Conservation (phyloP, 129 eudicot species). For the Flaveria ramosissima region DNA sequence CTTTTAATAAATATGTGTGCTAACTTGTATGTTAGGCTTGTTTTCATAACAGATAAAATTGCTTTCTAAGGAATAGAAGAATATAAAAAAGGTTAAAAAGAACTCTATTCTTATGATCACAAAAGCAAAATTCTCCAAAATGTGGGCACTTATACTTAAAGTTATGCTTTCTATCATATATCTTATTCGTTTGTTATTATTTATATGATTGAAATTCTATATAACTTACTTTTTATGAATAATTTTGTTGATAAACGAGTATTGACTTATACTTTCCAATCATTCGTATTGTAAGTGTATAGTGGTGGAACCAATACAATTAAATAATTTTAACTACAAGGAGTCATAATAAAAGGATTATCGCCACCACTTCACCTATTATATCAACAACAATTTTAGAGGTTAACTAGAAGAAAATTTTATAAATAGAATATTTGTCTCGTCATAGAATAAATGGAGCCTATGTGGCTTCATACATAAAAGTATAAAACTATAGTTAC, state of each 20-base stretch:
- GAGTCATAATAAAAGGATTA: too few species aligned
- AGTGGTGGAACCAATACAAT: too few species aligned
- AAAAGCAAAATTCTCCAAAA: constrained; percentile 22
- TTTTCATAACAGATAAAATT: not conserved
- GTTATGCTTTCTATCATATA: constrained; percentile 11
- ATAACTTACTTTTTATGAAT: not conserved
- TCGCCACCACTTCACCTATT: too few species aligned
- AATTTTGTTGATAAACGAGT: not conserved
- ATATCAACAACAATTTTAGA: too few species aligned
- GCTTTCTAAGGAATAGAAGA: constrained; percentile 12
- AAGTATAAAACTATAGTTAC: too few species aligned
- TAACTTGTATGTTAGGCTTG: not conserved
- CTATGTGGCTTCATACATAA: too few species aligned
- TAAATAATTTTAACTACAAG: too few species aligned
- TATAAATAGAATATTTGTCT: too few species aligned
- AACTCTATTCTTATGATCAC: constrained; percentile 30
- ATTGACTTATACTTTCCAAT: not conserved
- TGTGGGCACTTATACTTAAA: not conserved
- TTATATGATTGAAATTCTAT: not conserved
- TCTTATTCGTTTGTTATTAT: not conserved
- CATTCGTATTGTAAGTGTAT: too few species aligned
- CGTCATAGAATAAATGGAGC: too few species aligned
- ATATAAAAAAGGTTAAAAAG: constrained; percentile 20
- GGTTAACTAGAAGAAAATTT: too few species aligned
- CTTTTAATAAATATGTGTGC: not conserved